Base-by-base conservation (phyloP, 169 alveolate genomes). In the Cytauxzoon felis region DNA sequence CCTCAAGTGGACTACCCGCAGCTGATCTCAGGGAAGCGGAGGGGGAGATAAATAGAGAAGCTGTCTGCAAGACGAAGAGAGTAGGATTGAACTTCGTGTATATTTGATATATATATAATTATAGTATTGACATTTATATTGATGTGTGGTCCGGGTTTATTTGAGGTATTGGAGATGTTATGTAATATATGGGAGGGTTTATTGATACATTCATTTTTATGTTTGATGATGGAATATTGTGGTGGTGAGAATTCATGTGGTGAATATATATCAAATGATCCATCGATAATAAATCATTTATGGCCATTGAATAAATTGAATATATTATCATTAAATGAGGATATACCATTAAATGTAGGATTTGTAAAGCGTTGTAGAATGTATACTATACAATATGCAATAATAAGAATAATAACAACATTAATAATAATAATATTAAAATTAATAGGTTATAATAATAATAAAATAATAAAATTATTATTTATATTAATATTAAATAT, bases 161-260 rank as follows among this genome's bases (percentile, higher is more conserved):
- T 26, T 33, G 79, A 73, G 47, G 33, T 73, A 18, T 58, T 73
- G 63, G 58, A 52, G 43, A 73, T 73, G 84, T 70, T 76, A 24
- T 43, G 86, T 26, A 66, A 76, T 53, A 52, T 65, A 19, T 76
- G 86, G 80, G 86, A 76, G 41, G 86, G 81, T 38, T 61, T 76
- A 33, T 54, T 66, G 13, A 76, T 76, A 19, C 81, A 76, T 41
- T 76, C 86, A 16, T 76, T 76, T 47, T 45, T 76, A 32, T 76
- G 78, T 33, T 60, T 76, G 11, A 66, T 76, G 81, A 43, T 76
- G 81, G 86, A 76, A 56, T 76, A 76, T 69, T 76, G 86, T 42
- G 86, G 86, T 3, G 86, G 86, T 4, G 86, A 65, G 26, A 76
- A 43, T 43, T 33, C 70, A 32, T 76, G 86, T 42, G 86, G 81